Percentiles rank a stretch among this genome's conserved stretches.
These are phyloP conservation scores for Phytopythium aichiense DNA, from an alignment of 352 stramenopile species.

Conservation along the genomic window DNA sequence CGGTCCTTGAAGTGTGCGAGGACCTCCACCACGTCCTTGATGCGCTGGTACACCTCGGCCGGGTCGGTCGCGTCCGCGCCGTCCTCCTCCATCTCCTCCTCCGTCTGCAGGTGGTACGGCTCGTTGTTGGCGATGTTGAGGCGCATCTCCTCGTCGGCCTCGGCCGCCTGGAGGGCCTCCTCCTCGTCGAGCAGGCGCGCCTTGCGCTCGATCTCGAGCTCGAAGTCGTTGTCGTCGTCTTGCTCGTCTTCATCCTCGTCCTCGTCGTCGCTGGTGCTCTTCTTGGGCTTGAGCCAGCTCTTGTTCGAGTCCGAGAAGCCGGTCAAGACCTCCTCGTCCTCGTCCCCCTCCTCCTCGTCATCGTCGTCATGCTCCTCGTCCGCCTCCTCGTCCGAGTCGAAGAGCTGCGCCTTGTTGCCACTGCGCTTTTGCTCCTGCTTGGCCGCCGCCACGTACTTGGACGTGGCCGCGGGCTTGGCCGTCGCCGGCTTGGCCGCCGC, in stretches of 20 bases:
- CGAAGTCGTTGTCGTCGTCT: conserved; percentile 49
- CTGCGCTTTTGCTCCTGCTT: conserved; percentile 60
- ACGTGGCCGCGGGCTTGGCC: conserved; percentile 21
- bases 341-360: conserved; percentile 38
- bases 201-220: conserved; percentile 88
- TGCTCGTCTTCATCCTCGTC: conserved; percentile 46
- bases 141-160: conserved; percentile 83
- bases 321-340: conserved; percentile 29
- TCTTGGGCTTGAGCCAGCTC: conserved; percentile 83
- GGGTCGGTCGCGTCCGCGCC: conserved; percentile 58
- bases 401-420: conserved; percentile 52
- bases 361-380: conserved; percentile 44
- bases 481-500: conserved; percentile 13
- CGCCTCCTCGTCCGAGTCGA: conserved; percentile 62
- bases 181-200: conserved; percentile 75
- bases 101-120: conserved; percentile 73
- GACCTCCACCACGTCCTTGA: conserved; percentile 92
- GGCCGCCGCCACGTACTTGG: conserved; percentile 79
- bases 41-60: conserved; percentile 89
- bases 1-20: conserved; percentile 95
- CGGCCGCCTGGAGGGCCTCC: conserved; percentile 56
- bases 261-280: conserved; percentile 35
- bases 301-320: conserved; percentile 86
- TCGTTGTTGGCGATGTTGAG: conserved; percentile 87
- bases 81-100: conserved; percentile 70